Base-by-base conservation (phyloP, 805 yeast genomes). In the Spencermartinsiella europaea region DNA sequence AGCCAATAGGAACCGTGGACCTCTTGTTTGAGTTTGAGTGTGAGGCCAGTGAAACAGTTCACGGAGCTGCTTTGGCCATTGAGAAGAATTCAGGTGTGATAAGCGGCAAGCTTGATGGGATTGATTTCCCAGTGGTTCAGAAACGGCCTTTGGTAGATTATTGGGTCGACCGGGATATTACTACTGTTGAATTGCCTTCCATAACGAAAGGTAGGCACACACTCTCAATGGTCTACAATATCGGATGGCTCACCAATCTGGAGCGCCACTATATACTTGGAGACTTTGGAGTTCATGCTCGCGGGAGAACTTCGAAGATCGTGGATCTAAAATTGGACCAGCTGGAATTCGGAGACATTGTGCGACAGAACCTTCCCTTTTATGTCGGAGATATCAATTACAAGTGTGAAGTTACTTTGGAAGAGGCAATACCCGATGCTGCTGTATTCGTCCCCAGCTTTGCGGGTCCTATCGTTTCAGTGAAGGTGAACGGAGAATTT, bases 201-300 rank as follows among this genome's bases (percentile, higher is more conserved):
- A 17, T 37, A 16, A 16, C n/a, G 21, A 20, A 16, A 37, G 40
- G 40, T 16, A 15, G 22, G 7, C 40, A 37, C n/a, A 10, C 15
- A 8, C 19, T 37, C 22, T 15, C 40, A 10, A 5, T 37, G 22
- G 19, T 14, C 40, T 37, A 37, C n/a, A 15, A 15, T 14, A 15
- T 15, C 5, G 20, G 40, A 10, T 12, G 21, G n/a, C 21, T 15
- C 10, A 20, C 20, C 12, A 15, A 15, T 38, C 16, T 44, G 38
- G 46, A 44, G 28, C 17, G 37, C n/a, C 33, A 21, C 15, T 44
- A 44, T 35, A n/a, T 44, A 3, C 42, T 44, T 16, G 46, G 46
- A 10, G 12, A 36, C 10, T 44, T 44, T 37, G 46, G 46, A 10
- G 46, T 44, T 15, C 4, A 36, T 28, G 28, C 36, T 2, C 21